Evolutionary conservation across 371 early-diverging fungal species (phyloP).

Genomic region (Apophysomyces variabilis): DNA sequence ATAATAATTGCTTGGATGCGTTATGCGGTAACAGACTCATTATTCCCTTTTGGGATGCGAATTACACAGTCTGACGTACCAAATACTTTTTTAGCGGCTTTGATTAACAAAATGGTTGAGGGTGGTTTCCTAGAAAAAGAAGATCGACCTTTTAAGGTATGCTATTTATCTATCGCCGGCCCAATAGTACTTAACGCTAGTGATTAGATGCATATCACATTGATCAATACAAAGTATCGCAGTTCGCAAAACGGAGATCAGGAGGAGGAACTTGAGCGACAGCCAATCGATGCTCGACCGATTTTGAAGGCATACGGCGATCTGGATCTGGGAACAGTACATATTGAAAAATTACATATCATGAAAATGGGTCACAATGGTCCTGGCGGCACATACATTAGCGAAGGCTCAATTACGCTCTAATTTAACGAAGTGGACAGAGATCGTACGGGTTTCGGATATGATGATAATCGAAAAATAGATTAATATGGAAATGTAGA

Average conservation of each 20-base stretch:
- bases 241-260: neutral
- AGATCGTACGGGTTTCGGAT: too few species aligned
- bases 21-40: conserved; percentile 27
- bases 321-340: conserved; percentile 33
- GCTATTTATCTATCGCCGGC: neutral
- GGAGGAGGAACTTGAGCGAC: conserved; percentile 11
- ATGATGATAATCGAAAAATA: too few species aligned
- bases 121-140: conserved; percentile 34
- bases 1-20: conserved; percentile 19
- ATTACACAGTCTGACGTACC: too few species aligned
- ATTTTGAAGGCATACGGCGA: conserved; percentile 32
- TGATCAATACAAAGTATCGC: conserved; percentile 29
- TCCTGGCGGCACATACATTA: conserved; percentile 33
- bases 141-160: conserved; percentile 40
- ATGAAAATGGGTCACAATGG: conserved; percentile 42
- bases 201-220: conserved; percentile 29
- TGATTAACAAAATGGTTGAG: conserved; percentile 30
- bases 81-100: conserved; percentile 17
- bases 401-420: conserved; percentile 35
- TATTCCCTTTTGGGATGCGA: too few species aligned
- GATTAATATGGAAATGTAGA: too few species aligned
- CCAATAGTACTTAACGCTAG: too few species aligned
- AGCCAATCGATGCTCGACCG: conserved; percentile 35
- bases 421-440: neutral
- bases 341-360: conserved; percentile 36